These are phyloP conservation scores for Vigna angularis DNA, from an alignment of 306 rosid genomes.

Conservation along the genomic window DNA sequence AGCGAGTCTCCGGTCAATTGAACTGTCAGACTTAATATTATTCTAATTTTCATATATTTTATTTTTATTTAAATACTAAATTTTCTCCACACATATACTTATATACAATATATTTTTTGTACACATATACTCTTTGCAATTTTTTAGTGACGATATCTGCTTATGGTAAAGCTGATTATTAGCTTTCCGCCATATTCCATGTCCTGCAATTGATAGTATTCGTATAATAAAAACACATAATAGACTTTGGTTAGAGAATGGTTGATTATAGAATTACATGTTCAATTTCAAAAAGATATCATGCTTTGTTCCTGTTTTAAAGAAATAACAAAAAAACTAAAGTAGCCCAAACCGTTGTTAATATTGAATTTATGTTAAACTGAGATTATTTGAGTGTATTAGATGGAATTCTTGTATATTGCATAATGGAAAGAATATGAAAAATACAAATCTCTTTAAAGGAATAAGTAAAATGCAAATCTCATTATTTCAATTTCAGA, in stretches of 20 bases:
- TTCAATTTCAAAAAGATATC: background rate
- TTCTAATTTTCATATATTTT: too few species aligned
- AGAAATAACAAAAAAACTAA: background rate
- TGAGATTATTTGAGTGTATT: background rate
- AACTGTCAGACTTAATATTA: too few species aligned
- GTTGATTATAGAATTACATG: conserved; percentile 15
- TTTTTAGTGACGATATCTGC: too few species aligned
- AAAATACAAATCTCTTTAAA: conserved; percentile 10
- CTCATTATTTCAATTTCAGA: background rate
- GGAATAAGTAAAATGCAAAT: conserved; percentile 19
- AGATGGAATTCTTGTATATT: background rate
- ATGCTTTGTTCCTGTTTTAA: conserved; percentile 12
- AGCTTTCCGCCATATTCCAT: too few species aligned
- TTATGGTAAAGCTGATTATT: too few species aligned
- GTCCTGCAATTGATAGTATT: too few species aligned
- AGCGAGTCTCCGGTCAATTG: too few species aligned
- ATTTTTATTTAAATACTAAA: too few species aligned
- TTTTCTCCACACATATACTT: too few species aligned
- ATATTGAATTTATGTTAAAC: background rate
- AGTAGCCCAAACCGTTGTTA: conserved; percentile 2
- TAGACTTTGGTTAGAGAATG: conserved; percentile 24
- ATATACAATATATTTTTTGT: too few species aligned
- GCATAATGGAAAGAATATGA: background rate
- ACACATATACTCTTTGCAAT: too few species aligned
- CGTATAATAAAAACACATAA: background rate